These are phyloP conservation scores for Ceratopteris richardii DNA, from an alignment of 75 land plant genomes.

Conservation along the genomic window DNA sequence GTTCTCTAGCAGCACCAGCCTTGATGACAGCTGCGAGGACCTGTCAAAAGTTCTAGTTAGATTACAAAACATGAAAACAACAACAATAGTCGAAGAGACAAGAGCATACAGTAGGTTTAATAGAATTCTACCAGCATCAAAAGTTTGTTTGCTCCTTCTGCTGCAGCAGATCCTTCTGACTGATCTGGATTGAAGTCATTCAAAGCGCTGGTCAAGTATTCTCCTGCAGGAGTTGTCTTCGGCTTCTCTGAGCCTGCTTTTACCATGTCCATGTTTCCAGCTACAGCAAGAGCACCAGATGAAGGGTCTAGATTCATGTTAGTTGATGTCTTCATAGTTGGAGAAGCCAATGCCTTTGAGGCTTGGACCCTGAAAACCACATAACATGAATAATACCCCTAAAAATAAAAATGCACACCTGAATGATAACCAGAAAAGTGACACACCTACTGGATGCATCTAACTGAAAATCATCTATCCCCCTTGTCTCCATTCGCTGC, in stretches of 20 bases:
- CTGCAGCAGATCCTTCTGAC: conserved; percentile 71
- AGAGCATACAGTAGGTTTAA: too few relatives aligned
- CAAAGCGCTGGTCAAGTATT: conserved; percentile 84
- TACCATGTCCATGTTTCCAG: conserved; percentile 51
- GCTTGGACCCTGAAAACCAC: too few relatives aligned
- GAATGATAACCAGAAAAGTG: too few relatives aligned
- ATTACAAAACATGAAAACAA: too few relatives aligned
- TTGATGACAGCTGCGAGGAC: conserved; percentile 99
- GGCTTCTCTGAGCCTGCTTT: conserved; percentile 52
- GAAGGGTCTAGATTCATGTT: not conserved
- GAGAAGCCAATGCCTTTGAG: too few relatives aligned
- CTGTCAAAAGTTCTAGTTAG: conserved; percentile 45
- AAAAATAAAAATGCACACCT: too few relatives aligned
- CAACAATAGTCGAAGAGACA: too few relatives aligned
- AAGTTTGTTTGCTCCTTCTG: conserved; percentile 99
- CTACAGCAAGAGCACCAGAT: conserved; percentile 26
- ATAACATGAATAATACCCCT: too few relatives aligned
- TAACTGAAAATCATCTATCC: conserved; percentile 15
- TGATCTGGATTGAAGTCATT: conserved; percentile 96
- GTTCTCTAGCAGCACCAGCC: conserved; percentile 98
- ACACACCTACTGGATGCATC: conserved; percentile 37
- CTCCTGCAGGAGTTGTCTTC: conserved; percentile 95
- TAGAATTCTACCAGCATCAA: conserved; percentile 75
- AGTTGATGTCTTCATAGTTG: not conserved
- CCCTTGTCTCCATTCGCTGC: conserved; percentile 29